Conservation (phyloP, 768 basidiomycete species). For the Tricholoma sp. region DNA sequence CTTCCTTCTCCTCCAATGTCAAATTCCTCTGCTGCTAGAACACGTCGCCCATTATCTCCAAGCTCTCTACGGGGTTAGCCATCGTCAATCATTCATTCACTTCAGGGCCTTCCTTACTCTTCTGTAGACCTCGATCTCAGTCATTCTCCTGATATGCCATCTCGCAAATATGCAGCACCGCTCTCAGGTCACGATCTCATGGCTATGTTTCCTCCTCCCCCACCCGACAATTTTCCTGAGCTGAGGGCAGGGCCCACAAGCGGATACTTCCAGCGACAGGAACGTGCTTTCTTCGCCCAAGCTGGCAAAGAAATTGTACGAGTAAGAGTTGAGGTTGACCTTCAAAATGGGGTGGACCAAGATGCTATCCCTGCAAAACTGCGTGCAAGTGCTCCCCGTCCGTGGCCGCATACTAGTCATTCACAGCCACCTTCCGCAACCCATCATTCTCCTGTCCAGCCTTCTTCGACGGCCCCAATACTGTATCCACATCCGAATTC, state of each 20-base stretch:
- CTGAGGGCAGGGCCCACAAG: conserved; percentile 62
- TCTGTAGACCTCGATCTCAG: conserved; percentile 59
- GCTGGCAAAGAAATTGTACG: conserved; percentile 75
- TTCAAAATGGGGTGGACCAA: conserved; percentile 30
- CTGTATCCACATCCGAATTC: conserved; percentile 31
- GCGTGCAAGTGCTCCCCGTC: conserved; percentile 18
- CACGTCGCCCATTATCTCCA: conserved; percentile 58
- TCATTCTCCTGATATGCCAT: conserved; percentile 41
- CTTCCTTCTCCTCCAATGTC: conserved; percentile 28
- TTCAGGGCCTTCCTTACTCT: conserved; percentile 2
- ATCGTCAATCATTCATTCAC: background rate
- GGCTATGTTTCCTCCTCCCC: conserved; percentile 74
- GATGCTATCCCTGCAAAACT: conserved; percentile 21
- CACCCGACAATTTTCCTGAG: conserved; percentile 53
- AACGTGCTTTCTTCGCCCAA: conserved; percentile 77
- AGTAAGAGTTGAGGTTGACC: conserved; percentile 66
- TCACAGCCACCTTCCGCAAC: conserved; percentile 17
- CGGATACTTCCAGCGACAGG: conserved; percentile 69
- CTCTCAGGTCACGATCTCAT: conserved; percentile 81
- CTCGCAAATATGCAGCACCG: conserved; percentile 66
- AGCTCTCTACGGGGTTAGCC: conserved; percentile 53
- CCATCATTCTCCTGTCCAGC: conserved; percentile 30
- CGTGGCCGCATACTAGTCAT: conserved; percentile 20
- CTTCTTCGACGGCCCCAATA: conserved; percentile 24
- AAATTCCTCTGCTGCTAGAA: conserved; percentile 22